Base-by-base conservation (phyloP, 2,329 filamentous ascomycete genomes). In the Neurospora crassa region DNA sequence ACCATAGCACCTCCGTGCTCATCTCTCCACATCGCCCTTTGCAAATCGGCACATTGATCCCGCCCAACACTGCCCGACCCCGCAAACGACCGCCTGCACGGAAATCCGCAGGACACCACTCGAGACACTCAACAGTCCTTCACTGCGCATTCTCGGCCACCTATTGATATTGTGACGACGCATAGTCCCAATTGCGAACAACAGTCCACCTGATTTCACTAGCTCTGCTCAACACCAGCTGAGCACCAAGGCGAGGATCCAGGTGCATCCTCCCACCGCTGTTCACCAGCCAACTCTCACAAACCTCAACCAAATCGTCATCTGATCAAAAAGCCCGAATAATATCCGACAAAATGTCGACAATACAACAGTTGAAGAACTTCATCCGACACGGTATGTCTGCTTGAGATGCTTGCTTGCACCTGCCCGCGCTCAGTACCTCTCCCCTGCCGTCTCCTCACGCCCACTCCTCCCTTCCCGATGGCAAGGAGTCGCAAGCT, bases 341-440 rank as follows among this genome's bases (percentile, higher is more conserved):
- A 41, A 41, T 34, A 53, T 40, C 72, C 42, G 71, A 68, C 75
- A 80, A 76, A 63, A 89, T 90, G 88, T 89, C 88, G 78, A 89
- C 88, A 76, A 97, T 97, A 84, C 95, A 97, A 84, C 96, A 96
- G 80, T 89, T 97, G 78, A 97, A 98, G 84, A 97, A 97, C 83
- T 96, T 98, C 83, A 96, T 98, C 83, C 92, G 95, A 76, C 95
- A 97, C 86, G 95, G 88, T 90, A 83, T 71, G 84, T 78, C 45
- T 34, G 41, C 42, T 40, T 34, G 67, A 20, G 71, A 63, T 53
- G 72, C 59, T 29, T 63, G 18, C 24, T 42, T 68, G 67, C 29
- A 18, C 40, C 7, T 6, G 45, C 53, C 45, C 53, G 18, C 37
- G 37, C 24, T 41, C 40, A 20, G 67, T 14, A n/a, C 67, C 14